Evolutionary conservation across 1,139 yeast species (phyloP).

Genomic region (Suhomyces anneliseae): DNA sequence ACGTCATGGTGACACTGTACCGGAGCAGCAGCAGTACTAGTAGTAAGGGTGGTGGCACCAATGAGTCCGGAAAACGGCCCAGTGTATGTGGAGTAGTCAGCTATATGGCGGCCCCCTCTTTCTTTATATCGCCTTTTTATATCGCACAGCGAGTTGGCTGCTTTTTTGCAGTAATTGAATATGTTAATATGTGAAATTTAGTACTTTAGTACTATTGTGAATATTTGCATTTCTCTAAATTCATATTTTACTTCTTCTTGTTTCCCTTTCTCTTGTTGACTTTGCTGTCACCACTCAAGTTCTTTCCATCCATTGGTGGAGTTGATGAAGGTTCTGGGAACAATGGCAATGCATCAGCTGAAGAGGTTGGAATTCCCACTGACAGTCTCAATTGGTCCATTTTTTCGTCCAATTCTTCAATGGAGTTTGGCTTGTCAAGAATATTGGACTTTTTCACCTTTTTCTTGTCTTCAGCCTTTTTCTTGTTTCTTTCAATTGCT

Average conservation of each 20-base stretch:
- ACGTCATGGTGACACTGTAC: no score
- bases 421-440: slow-evolving; percentile 31
- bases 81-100: no score
- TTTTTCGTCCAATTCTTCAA: slow-evolving; percentile 38
- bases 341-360: slow-evolving; percentile 24
- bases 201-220: no score
- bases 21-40: no score
- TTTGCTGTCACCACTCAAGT: slow-evolving; percentile 2
- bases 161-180: no score
- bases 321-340: slow-evolving; percentile 20
- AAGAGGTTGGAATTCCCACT: slow-evolving; percentile 21
- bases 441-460: slow-evolving; percentile 22
- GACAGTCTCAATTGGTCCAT: slow-evolving; percentile 28
- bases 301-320: slow-evolving; percentile 1
- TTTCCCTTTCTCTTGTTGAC: not conserved
- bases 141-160: no score
- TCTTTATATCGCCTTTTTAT: no score
- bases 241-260: not conserved
- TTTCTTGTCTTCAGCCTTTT: slow-evolving; percentile 18
- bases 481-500: slow-evolving; percentile 59
- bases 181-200: no score
- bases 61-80: no score
- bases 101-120: no score
- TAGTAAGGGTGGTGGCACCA: no score
- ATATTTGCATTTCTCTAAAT: no score